Conservation (phyloP, 345 rosid species). For the Physaria fendleri region DNA sequence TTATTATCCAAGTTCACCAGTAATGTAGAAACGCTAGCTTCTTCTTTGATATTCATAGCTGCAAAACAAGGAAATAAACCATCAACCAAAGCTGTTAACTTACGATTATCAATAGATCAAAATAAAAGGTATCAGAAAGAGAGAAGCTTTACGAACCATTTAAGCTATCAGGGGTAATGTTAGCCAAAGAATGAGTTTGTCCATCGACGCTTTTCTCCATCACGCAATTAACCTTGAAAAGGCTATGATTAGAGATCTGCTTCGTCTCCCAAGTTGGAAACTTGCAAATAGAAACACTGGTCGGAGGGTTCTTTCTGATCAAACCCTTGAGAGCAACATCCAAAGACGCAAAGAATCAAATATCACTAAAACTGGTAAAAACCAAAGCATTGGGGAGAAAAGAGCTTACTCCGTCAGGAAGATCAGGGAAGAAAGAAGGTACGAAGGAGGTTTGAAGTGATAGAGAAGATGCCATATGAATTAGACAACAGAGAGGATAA, state of each 20-base stretch:
- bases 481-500: too few species aligned
- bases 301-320: conserved; percentile 1
- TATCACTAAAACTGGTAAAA: background rate
- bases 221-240: conserved; percentile 38
- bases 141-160: conserved; percentile 39
- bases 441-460: conserved; percentile 23
- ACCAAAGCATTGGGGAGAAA: background rate
- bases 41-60: conserved; percentile 47
- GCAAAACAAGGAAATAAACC: conserved; percentile 11
- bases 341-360: background rate
- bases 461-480: conserved; percentile 35
- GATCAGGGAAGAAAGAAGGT: conserved; percentile 27
- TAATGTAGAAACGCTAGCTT: conserved; percentile 63
- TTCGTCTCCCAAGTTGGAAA: conserved; percentile 29
- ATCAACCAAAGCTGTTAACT: background rate
- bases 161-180: conserved; percentile 23
- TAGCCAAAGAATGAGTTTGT: conserved; percentile 38
- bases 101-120: background rate
- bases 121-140: too few species aligned
- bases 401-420: conserved; percentile 25
- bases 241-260: conserved; percentile 18
- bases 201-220: conserved; percentile 40
- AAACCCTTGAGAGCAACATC: conserved; percentile 32
- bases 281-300: conserved; percentile 27
- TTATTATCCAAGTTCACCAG: conserved; percentile 60